These are phyloP conservation scores for Darksidea phi DNA, from an alignment of 495 filamentous ascomycete genomes.

Conservation along the genomic window DNA sequence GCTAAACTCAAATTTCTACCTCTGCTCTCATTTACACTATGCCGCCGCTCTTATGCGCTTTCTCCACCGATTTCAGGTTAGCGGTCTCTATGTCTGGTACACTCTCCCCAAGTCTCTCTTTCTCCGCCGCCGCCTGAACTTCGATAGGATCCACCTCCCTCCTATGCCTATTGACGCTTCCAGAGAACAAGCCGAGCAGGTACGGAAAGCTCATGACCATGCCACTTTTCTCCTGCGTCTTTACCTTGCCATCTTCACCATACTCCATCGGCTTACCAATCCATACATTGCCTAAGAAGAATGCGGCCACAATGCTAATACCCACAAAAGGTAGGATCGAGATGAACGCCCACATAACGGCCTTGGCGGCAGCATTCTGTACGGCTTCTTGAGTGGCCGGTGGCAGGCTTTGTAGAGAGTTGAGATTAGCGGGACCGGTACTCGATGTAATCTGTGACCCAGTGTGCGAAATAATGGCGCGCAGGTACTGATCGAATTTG, in stretches of 20 bases:
- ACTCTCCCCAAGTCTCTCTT: too few species aligned
- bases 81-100: too few species aligned
- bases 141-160: neutral
- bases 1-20: too few species aligned
- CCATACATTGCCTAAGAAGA: constrained; percentile 56
- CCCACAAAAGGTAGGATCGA: constrained; percentile 56
- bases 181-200: neutral
- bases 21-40: too few species aligned
- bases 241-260: constrained; percentile 25
- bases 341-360: constrained; percentile 58
- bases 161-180: neutral
- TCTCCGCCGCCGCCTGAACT: too few species aligned
- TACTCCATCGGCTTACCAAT: constrained; percentile 41
- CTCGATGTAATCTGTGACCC: constrained; percentile 17
- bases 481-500: constrained; percentile 37
- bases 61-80: too few species aligned
- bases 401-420: constrained; percentile 14
- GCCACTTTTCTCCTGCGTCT: constrained; percentile 11
- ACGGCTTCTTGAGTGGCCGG: constrained; percentile 32
- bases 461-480: constrained; percentile 22
- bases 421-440: constrained; percentile 32
- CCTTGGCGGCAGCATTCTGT: constrained; percentile 43
- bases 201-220: neutral
- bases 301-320: constrained; percentile 46
- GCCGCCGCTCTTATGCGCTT: too few species aligned